These are phyloP conservation scores for Keqinozyma sinolaborantium DNA, from an alignment of 1,139 yeast genomes.

Conservation along the genomic window DNA sequence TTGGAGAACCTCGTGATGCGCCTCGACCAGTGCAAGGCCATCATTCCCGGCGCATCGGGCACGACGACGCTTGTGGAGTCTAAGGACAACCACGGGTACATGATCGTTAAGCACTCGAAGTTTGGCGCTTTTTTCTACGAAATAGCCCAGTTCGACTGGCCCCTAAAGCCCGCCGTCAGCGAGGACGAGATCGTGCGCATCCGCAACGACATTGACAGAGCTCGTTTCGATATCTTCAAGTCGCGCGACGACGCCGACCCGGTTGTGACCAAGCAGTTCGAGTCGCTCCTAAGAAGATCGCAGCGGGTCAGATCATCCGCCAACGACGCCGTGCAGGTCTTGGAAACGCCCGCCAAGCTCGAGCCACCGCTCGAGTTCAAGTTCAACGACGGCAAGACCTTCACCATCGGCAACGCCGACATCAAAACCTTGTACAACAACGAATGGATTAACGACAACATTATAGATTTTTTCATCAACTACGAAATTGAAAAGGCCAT, in stretches of 20 bases:
- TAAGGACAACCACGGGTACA: conserved; percentile 1
- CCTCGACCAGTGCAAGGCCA: neutral
- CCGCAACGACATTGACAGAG: neutral
- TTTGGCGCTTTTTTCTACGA: neutral
- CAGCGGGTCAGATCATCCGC: neutral
- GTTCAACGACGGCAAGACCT: conserved; percentile 44
- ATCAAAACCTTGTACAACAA: conserved; percentile 65
- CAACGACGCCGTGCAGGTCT: neutral
- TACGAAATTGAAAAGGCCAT: conserved; percentile 48
- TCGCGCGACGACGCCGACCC: conserved; percentile 1
- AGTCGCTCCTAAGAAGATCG: neutral
- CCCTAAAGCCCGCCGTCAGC: neutral
- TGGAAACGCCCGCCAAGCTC: conserved; percentile 27
- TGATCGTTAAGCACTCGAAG: neutral
- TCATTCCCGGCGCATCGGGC: neutral
- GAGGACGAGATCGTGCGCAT: neutral
- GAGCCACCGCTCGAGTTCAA: conserved; percentile 50
- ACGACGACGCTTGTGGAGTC: neutral
- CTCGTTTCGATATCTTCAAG: neutral
- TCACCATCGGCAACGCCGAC: conserved; percentile 56
- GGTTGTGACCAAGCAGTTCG: neutral
- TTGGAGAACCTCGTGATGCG: neutral
- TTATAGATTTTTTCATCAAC: conserved; percentile 68
- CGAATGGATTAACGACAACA: conserved; percentile 74
- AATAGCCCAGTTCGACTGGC: neutral